Percentiles rank a stretch among this genome's conserved stretches.
These are phyloP conservation scores for Penicillium sp. DNA, from an alignment of 2,329 filamentous ascomycete species.

Conservation along the genomic window DNA sequence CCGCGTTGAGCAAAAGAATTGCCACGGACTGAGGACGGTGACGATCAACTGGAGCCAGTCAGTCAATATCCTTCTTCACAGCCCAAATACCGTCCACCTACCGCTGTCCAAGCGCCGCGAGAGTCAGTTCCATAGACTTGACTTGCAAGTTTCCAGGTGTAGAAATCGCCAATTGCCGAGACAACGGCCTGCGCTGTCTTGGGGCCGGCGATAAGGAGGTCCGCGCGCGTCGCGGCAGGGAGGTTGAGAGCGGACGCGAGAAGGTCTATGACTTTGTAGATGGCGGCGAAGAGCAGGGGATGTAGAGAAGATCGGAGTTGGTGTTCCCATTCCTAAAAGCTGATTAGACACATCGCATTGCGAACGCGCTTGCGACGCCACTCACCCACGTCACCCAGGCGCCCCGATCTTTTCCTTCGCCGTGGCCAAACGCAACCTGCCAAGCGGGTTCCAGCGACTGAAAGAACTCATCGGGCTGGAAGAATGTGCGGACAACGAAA, in stretches of 20 bases:
- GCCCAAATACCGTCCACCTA: slow-evolving; percentile 39
- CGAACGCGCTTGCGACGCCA: slow-evolving; percentile 12
- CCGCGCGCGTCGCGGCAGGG: slow-evolving; percentile 57
- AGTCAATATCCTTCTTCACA: slow-evolving; percentile 9
- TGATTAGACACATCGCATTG: slow-evolving; percentile 3
- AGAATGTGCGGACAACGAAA: slow-evolving; percentile 78
- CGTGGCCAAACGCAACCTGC: slow-evolving; percentile 73
- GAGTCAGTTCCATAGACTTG: slow-evolving; percentile 68
- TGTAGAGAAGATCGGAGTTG: slow-evolving; percentile 87
- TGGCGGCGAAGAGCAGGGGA: slow-evolving; percentile 76
- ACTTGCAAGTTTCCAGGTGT: slow-evolving; percentile 78
- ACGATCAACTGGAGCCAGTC: slow-evolving; percentile 60
- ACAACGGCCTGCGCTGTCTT: slow-evolving; percentile 73
- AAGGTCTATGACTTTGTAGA: slow-evolving; percentile 64
- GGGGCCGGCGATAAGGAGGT: slow-evolving; percentile 69
- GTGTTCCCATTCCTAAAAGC: slow-evolving; percentile 79
- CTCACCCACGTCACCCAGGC: slow-evolving; percentile 96
- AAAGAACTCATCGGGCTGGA: slow-evolving; percentile 97
- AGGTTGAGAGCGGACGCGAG: slow-evolving; percentile 56
- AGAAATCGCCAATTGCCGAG: slow-evolving; percentile 78
- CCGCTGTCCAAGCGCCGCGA: slow-evolving; percentile 64
- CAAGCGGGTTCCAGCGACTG: slow-evolving; percentile 94
- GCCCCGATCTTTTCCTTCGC: slow-evolving; percentile 54
- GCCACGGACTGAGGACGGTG: slow-evolving; percentile 78
- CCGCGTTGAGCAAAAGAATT: slow-evolving; percentile 91